phyloP scores from a whole-genome alignment of 768 basidiomycete species.

The Multifurca ochricompacta region DNA sequence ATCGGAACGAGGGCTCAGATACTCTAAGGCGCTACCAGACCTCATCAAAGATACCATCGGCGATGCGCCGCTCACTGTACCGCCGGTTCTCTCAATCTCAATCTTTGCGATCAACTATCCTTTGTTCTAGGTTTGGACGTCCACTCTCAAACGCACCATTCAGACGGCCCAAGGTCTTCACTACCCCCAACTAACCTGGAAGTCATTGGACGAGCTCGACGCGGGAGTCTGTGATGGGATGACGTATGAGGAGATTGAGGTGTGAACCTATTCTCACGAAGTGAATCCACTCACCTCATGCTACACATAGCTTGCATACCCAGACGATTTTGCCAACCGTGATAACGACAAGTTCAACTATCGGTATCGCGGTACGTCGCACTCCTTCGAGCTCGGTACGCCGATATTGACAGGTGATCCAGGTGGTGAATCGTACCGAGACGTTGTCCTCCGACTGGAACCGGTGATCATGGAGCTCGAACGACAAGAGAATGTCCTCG shows the following conservation, averaged over 20 bases:
- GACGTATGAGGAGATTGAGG: constrained; percentile 99
- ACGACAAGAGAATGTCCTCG: constrained; percentile 92
- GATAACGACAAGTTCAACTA: constrained; percentile 99
- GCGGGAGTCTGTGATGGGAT: constrained; percentile 99
- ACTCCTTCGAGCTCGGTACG: neutral
- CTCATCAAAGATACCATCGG: constrained; percentile 89
- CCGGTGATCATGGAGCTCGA: constrained; percentile 99
- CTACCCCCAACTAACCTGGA: constrained; percentile 95
- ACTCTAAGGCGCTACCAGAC: constrained; percentile 77
- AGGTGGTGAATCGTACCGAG: constrained; percentile 94
- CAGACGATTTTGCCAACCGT: constrained; percentile 95
- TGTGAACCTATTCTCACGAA: constrained; percentile 26
- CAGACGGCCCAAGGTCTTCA: constrained; percentile 80
- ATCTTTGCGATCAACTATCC: neutral
- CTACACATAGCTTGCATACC: constrained; percentile 68
- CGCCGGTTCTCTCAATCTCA: constrained; percentile 13
- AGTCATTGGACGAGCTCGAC: constrained; percentile 95
- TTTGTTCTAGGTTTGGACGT: constrained; percentile 83
- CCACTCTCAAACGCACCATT: constrained; percentile 88
- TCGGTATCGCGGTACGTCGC: constrained; percentile 65
- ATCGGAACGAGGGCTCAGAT: constrained; percentile 76
- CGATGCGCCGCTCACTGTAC: constrained; percentile 75
- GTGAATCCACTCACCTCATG: neutral
- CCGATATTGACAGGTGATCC: neutral
- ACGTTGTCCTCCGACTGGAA: constrained; percentile 91